These are phyloP conservation scores for Cryphonectria carpinicola DNA, from an alignment of 2,329 filamentous ascomycete genomes.

Conservation along the genomic window DNA sequence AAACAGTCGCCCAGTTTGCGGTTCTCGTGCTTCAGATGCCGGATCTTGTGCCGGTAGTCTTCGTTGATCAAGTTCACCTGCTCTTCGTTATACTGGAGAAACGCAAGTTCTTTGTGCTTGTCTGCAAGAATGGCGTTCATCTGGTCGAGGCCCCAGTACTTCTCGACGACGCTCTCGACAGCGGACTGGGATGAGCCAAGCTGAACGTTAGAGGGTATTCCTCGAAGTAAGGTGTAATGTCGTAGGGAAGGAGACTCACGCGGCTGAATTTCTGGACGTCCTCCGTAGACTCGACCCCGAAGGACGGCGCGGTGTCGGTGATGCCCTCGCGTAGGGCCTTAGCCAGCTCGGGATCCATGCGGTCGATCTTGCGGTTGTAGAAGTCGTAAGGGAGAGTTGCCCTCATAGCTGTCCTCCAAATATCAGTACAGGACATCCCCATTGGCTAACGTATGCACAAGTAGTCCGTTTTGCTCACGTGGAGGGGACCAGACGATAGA, in stretches of 20 bases:
- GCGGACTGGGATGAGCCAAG: slow-evolving; percentile 23
- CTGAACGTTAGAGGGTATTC: neutral
- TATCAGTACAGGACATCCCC: slow-evolving; percentile 29
- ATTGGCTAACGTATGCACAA: neutral
- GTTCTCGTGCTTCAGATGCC: slow-evolving; percentile 25
- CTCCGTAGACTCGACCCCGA: slow-evolving; percentile 12
- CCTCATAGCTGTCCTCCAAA: slow-evolving; percentile 21
- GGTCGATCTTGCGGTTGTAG: slow-evolving; percentile 36
- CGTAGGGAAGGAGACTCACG: neutral
- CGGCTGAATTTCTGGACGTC: slow-evolving; percentile 11
- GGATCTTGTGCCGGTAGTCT: slow-evolving; percentile 16
- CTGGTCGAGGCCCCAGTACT: slow-evolving; percentile 20
- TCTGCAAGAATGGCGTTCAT: slow-evolving; percentile 18
- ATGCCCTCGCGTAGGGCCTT: slow-evolving; percentile 31
- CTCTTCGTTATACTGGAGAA: slow-evolving; percentile 16
- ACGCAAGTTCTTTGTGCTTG: slow-evolving; percentile 15
- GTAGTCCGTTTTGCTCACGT: slow-evolving; percentile 12
- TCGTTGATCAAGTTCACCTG: slow-evolving; percentile 19
- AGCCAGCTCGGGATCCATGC: slow-evolving; percentile 39
- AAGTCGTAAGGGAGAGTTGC: slow-evolving; percentile 15
- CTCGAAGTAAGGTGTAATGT: neutral
- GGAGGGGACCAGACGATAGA: slow-evolving; percentile 25
- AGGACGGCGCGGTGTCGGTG: slow-evolving; percentile 29
- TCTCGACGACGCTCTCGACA: slow-evolving; percentile 29
- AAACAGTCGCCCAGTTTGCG: slow-evolving; percentile 26